Percentiles rank a stretch among this genome's conserved stretches.
These are phyloP conservation scores for Tolypocladium tropicale DNA, from an alignment of 2,329 filamentous ascomycete genomes.

Conservation along the genomic window DNA sequence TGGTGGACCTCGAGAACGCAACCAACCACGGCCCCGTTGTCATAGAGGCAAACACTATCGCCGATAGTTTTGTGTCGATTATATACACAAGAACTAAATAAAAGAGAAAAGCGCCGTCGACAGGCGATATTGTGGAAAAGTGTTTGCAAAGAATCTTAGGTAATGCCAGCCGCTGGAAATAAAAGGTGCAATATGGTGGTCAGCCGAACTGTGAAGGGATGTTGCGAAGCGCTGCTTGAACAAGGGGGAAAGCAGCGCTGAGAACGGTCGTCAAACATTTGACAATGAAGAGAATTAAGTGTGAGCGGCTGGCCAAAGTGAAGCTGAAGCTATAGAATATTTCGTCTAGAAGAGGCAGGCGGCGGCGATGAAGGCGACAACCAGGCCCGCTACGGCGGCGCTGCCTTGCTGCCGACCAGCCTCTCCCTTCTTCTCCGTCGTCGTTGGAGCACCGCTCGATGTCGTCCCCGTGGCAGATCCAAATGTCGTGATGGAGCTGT, in stretches of 20 bases:
- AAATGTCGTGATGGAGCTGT: not conserved
- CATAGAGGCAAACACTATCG: conserved; percentile 21
- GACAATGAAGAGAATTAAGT: not conserved
- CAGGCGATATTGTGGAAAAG: not conserved
- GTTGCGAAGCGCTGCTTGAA: not conserved
- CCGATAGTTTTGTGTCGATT: conserved; percentile 15
- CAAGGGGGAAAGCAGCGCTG: not conserved
- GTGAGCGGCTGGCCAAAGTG: not conserved
- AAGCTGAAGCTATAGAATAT: not conserved
- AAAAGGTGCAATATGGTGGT: not conserved
- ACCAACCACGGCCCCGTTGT: not conserved
- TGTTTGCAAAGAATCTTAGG: not conserved
- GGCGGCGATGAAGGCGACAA: conserved; percentile 45
- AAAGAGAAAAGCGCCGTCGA: not conserved
- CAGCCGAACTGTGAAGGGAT: conserved; percentile 1
- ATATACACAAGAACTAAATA: conserved; percentile 12
- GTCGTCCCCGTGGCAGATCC: conserved; percentile 12
- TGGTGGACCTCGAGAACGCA: not conserved
- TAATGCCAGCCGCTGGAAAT: conserved; percentile 8
- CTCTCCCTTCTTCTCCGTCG: conserved; percentile 32
- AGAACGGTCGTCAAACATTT: not conserved
- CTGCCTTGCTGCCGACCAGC: conserved; percentile 36
- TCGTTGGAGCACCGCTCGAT: conserved; percentile 19
- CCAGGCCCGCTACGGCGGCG: conserved; percentile 40
- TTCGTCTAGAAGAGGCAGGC: conserved; percentile 32